phyloP scores from a whole-genome alignment of 805 yeast genomes.

The Brettanomyces bruxellensis region DNA sequence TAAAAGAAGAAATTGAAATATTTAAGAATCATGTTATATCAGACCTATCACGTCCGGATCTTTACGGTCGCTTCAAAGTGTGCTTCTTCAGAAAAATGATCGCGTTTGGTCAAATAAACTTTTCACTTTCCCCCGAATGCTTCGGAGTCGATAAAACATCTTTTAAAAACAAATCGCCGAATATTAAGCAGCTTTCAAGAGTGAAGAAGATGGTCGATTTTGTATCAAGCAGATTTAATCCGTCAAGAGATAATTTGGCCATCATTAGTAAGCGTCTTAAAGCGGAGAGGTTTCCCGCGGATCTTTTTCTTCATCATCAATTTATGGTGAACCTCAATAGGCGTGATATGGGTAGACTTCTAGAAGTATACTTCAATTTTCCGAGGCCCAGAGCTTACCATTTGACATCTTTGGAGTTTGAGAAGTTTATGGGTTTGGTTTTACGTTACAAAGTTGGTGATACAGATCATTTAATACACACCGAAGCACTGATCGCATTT shows the following conservation, averaged over 20 bases:
- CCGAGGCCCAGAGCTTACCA: slow-evolving; percentile 10
- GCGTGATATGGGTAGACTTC: slow-evolving; percentile 1
- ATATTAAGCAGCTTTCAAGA: background rate
- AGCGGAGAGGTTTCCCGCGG: slow-evolving; percentile 5
- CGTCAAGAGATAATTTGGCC: slow-evolving; percentile 3
- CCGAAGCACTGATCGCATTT: slow-evolving; percentile 6
- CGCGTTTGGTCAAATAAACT: background rate
- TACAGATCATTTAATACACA: slow-evolving; percentile 4
- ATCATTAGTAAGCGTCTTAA: slow-evolving; percentile 7
- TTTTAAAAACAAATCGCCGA: background rate
- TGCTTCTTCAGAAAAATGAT: background rate
- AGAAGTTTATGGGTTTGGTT: slow-evolving; percentile 7
- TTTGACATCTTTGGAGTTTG: slow-evolving; percentile 12
- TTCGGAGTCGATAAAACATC: background rate
- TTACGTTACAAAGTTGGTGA: slow-evolving; percentile 4
- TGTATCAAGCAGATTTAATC: slow-evolving; percentile 1
- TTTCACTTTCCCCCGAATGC: background rate
- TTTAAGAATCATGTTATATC: background rate
- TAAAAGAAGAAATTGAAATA: background rate
- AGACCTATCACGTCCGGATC: background rate
- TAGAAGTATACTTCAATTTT: slow-evolving; percentile 13
- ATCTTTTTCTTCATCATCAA: slow-evolving; percentile 13
- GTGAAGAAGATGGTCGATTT: background rate
- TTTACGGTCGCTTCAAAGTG: background rate
- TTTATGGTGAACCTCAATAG: slow-evolving; percentile 6